Percentiles rank a stretch among this genome's conserved stretches.
phyloP scores from a whole-genome alignment of 2,329 filamentous ascomycete genomes.

The Fusarium sp. region DNA sequence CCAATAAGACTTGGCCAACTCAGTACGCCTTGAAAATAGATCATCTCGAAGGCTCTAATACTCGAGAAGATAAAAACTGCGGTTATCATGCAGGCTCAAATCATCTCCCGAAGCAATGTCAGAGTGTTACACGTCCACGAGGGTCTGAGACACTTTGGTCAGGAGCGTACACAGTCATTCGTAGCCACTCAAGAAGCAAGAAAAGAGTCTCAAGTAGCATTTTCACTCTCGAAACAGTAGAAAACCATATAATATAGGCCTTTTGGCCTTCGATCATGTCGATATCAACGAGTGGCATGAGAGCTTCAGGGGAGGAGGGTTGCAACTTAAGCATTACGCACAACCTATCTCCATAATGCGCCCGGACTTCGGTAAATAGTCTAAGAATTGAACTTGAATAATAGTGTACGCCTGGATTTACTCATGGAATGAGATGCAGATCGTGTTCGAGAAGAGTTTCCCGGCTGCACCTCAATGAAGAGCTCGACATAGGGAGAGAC shows the following conservation, averaged over 20 bases:
- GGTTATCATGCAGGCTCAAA: neutral
- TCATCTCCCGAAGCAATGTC: neutral
- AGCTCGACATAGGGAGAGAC: neutral
- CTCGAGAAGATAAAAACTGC: too few species aligned
- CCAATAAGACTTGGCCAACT: too few species aligned
- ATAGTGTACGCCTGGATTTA: too few species aligned
- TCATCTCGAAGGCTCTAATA: neutral
- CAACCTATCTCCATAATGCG: neutral
- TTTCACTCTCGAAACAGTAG: accelerated
- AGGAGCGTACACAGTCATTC: neutral
- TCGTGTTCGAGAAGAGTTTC: neutral
- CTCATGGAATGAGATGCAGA: neutral
- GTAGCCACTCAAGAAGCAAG: neutral
- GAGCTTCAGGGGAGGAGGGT: neutral
- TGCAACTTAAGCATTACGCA: neutral
- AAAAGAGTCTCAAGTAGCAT: accelerated
- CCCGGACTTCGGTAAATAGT: too few species aligned
- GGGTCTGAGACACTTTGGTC: neutral
- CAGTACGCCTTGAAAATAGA: too few species aligned
- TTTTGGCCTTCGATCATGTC: too few species aligned
- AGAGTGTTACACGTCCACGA: neutral
- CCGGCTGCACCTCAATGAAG: neutral
- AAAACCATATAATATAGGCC: accelerated
- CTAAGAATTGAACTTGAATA: too few species aligned
- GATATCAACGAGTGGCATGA: neutral